A percentile compares a stretch with the other conserved stretches of the same genome.
Conservation (phyloP, 176 grass and related monocot genomes). For the Avena eriantha region DNA sequence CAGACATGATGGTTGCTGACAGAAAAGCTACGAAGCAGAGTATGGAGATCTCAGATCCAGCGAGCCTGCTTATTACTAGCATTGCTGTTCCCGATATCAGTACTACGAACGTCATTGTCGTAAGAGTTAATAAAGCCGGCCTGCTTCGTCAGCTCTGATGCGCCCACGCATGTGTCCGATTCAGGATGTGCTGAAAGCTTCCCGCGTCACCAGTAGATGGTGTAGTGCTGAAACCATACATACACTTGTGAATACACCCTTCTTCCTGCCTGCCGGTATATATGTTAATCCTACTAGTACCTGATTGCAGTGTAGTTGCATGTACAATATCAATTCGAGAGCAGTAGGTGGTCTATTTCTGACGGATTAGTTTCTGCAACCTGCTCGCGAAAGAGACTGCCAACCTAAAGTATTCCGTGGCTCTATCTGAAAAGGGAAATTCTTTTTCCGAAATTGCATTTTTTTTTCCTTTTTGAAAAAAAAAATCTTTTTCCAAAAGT, state of each 20-base stretch:
- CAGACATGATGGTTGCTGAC: background rate
- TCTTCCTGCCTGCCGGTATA: background rate
- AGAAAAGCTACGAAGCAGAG: background rate
- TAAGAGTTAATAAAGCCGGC: slow-evolving; percentile 23
- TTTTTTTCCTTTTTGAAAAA: background rate
- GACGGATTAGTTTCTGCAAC: background rate
- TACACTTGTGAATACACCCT: background rate
- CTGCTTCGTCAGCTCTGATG: slow-evolving; percentile 18
- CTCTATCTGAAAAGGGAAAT: slow-evolving; percentile 37
- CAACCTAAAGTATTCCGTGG: slow-evolving; percentile 47
- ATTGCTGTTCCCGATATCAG: background rate
- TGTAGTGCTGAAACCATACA: slow-evolving; percentile 19
- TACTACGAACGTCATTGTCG: background rate
- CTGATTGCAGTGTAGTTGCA: background rate
- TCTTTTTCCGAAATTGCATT: background rate
- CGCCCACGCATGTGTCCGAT: background rate
- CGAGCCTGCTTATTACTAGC: too few species aligned
- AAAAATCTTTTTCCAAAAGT: background rate
- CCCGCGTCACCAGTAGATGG: background rate
- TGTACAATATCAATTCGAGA: slow-evolving; percentile 17
- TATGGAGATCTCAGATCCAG: slow-evolving; percentile 21
- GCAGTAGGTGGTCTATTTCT: background rate
- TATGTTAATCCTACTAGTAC: background rate
- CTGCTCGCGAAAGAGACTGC: slow-evolving; percentile 39
- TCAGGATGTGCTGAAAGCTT: background rate